Base-by-base conservation (phyloP, 1,284 basidiomycete species). In the Naganishia liquefaciens region DNA sequence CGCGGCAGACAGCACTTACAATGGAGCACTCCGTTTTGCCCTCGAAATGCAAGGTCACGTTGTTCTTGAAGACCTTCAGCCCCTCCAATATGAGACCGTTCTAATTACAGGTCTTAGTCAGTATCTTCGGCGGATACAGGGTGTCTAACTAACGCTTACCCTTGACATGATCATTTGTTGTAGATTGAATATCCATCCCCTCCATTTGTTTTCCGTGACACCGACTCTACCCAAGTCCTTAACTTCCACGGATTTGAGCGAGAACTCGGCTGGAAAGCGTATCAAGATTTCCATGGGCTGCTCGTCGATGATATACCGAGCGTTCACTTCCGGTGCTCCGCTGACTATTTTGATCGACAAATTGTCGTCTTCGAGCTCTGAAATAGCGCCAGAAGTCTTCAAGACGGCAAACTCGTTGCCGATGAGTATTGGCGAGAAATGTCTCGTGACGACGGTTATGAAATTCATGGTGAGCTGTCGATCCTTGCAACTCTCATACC, bases 11-110 rank as follows among this genome's bases (percentile, higher is more conserved):
- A 15, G 6, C 17, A 58, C 69, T 63, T 43, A 70, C 69, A 72
- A 96, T 96, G 1, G 93, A 88, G 78, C 96, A 94, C 73, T 94
- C 91, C 9, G 90, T 89, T 73, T 93, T 89, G 11, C 93, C 93
- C 70, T 93, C 91, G 73, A 97, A 97, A 77, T 96, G 91, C 39
- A 90, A 82, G 0, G 86, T 84, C 42, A 93, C 91, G 73, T 98
- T 99, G 80, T 90, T 90, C 81, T 95, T 96, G 84, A 97, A 99
- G 65, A 97, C 81, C 19, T 85, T 85, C n/a, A 99, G 78, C 0
- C 91, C 94, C 73, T 99, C 96, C 33, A 91, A 83, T 46, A 99
- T 89, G 50, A 89, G 85, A 5, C 94, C 94, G 74, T 95, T 94
- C 89, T 93, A 74, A 62, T 33, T 15, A 13, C 6, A 7, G 33